Percentiles rank a stretch among this genome's conserved stretches.
Conservation (phyloP, 768 basidiomycete genomes). For the Pisolithus marmoratus region DNA sequence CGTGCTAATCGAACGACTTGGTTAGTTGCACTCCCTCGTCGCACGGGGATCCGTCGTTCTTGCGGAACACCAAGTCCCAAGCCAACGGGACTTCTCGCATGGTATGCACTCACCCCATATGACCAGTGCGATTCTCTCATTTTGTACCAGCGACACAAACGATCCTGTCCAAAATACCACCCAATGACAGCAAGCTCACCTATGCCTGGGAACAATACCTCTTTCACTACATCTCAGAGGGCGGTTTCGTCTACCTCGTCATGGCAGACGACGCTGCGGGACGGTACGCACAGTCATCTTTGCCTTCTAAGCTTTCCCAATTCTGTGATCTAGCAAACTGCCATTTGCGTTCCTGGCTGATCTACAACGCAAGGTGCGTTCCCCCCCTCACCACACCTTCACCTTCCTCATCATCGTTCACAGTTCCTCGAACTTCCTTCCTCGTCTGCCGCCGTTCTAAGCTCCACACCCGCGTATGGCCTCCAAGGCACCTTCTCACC, state of each 20-base stretch:
- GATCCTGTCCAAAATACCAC: constrained; percentile 93
- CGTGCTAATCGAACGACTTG: neutral
- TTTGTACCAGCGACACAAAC: constrained; percentile 63
- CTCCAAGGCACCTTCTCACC: constrained; percentile 71
- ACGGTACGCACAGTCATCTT: constrained; percentile 39
- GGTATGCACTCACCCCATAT: constrained; percentile 38
- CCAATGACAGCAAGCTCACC: constrained; percentile 75
- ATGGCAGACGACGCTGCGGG: constrained; percentile 94
- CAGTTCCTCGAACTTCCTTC: constrained; percentile 62
- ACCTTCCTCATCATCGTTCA: constrained; percentile 5
- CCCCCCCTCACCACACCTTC: constrained; percentile 1
- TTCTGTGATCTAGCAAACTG: constrained; percentile 53
- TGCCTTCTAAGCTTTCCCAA: neutral
- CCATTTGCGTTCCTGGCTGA: constrained; percentile 92
- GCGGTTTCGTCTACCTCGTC: constrained; percentile 81
- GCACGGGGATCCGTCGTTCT: constrained; percentile 73
- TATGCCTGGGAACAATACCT: constrained; percentile 93
- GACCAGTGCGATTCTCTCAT: neutral
- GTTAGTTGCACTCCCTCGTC: constrained; percentile 78
- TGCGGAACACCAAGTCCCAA: constrained; percentile 74
- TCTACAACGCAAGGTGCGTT: constrained; percentile 66
- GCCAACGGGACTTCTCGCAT: constrained; percentile 83
- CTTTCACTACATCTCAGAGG: constrained; percentile 91
- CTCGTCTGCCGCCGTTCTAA: constrained; percentile 50
- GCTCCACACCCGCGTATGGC: constrained; percentile 48